A percentile compares a stretch with the other conserved stretches of the same genome.
Conservation (phyloP, 192 early-diverging fungal species). For the Rhizoclosmatium sp. region DNA sequence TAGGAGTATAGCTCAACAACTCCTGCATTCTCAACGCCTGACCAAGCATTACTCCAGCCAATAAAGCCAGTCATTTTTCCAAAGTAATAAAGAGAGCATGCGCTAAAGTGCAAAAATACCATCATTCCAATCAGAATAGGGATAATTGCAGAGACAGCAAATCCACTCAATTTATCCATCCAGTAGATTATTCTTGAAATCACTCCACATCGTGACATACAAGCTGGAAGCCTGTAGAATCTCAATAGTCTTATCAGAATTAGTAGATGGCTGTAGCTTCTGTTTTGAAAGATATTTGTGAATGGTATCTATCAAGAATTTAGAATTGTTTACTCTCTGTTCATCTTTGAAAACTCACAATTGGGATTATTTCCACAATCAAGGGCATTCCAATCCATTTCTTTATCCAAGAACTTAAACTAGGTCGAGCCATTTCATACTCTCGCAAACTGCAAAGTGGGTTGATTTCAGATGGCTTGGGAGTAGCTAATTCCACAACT, state of each 20-base stretch:
- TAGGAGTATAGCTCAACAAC: conserved; percentile 8
- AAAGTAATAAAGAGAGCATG: conserved; percentile 24
- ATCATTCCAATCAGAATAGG: conserved; percentile 14
- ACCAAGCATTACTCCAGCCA: conserved; percentile 7
- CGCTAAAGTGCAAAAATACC: conserved; percentile 39
- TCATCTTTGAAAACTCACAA: not conserved
- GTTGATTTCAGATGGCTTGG: not conserved
- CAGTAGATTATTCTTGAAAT: not conserved
- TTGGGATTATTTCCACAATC: conserved; percentile 9
- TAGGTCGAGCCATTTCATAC: conserved; percentile 13
- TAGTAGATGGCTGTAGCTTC: not conserved
- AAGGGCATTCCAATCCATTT: not conserved
- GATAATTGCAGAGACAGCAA: conserved; percentile 4
- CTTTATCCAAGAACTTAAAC: conserved; percentile 4
- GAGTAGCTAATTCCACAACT: conserved; percentile 8
- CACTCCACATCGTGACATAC: not conserved
- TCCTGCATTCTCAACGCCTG: not conserved
- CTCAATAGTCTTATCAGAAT: not conserved
- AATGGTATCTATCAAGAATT: not conserved
- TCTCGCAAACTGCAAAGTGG: not conserved
- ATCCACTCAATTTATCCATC: not conserved
- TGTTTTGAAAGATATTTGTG: not conserved
- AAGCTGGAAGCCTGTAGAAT: not conserved
- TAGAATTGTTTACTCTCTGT: not conserved
- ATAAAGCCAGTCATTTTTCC: conserved; percentile 26